Evolutionary conservation across 2,329 filamentous ascomycete genomes (phyloP), one percentile per base, ranked within the genome.

Genomic region (Eutypa lata): DNA sequence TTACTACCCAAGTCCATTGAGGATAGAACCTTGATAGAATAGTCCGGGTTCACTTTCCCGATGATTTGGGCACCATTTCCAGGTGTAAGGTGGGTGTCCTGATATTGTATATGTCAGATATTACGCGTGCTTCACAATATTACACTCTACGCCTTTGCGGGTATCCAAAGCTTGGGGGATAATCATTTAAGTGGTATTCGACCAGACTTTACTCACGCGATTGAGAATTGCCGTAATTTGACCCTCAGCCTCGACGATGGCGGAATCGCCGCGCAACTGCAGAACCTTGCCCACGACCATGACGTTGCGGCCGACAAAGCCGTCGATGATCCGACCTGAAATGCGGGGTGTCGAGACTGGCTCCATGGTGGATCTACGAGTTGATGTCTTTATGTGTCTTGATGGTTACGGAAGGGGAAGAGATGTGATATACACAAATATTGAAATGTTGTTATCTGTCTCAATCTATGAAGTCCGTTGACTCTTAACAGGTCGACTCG

Each of bases 211-310:
- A 63, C 80, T 55, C 75, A 91, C 89, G 48, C 87, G 79, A 67
- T 90, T 91, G 59, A 97, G 70, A 18, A 88, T 75, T 2, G 91
- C 78, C 1, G 86, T 89, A 24, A 97, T 82, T 21, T 84, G 81
- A 0, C 93, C 93, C 24, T 85, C 87, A 6, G 90, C 87, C 53
- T 96, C 91, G 28, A 97, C 81, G 6, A 85, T 84, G 0, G 91
- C 93, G 48, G 83, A 81, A 49, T 94, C 89, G 60, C 92, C 92
- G 49, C 87, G 86, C 22, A 97, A 78, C 64, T 94, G 87, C 3
- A 83, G 82, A 46, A 97, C 91, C 64, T 88, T 91, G 64, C 94
- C 94, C 5, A 96, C 80, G 51, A 97, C 78, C 63, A 91, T 91
- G 57, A 97, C 89, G 57, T 89, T 89, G 59, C 83, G 81, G 60